These are phyloP conservation scores for Tagetes erecta DNA, from an alignment of 129 eudicot genomes.

Conservation along the genomic window DNA sequence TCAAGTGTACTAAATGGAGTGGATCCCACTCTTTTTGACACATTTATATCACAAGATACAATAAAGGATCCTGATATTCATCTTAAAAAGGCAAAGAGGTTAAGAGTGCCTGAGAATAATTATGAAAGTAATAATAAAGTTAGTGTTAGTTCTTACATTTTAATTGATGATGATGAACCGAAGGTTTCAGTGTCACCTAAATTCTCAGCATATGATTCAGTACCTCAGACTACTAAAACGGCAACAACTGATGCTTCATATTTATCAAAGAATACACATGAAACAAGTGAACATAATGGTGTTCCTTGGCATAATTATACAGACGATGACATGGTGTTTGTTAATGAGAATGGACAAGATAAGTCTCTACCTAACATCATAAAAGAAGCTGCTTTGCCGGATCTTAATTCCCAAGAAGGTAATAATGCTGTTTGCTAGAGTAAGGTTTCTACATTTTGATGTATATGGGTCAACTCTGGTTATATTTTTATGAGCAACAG, in stretches of 20 bases:
- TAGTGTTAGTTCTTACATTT: slow-evolving; percentile 16
- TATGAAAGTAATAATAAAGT: slow-evolving; percentile 21
- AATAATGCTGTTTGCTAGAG: too few relatives aligned
- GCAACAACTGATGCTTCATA: slow-evolving; percentile 7
- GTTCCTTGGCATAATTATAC: background rate
- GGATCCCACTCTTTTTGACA: slow-evolving; percentile 21
- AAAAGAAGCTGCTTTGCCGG: too few relatives aligned
- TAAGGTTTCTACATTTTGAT: background rate
- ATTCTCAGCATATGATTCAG: slow-evolving; percentile 13
- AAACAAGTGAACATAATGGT: background rate
- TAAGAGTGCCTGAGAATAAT: slow-evolving; percentile 18
- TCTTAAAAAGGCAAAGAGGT: slow-evolving; percentile 38
- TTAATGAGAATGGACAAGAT: slow-evolving; percentile 40
- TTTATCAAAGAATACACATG: background rate
- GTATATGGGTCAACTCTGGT: background rate
- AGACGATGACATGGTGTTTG: slow-evolving; percentile 34
- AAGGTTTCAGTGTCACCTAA: slow-evolving; percentile 27
- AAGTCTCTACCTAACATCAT: slow-evolving; percentile 10
- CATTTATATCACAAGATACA: slow-evolving; percentile 26
- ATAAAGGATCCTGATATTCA: slow-evolving; percentile 28
- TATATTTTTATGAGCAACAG: background rate
- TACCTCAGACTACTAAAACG: slow-evolving; percentile 24
- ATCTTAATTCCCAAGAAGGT: too few relatives aligned
- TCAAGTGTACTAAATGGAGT: background rate
- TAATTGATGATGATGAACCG: slow-evolving; percentile 39